phyloP scores from a whole-genome alignment of 116 monocot genomes.

The Zostera marina region DNA sequence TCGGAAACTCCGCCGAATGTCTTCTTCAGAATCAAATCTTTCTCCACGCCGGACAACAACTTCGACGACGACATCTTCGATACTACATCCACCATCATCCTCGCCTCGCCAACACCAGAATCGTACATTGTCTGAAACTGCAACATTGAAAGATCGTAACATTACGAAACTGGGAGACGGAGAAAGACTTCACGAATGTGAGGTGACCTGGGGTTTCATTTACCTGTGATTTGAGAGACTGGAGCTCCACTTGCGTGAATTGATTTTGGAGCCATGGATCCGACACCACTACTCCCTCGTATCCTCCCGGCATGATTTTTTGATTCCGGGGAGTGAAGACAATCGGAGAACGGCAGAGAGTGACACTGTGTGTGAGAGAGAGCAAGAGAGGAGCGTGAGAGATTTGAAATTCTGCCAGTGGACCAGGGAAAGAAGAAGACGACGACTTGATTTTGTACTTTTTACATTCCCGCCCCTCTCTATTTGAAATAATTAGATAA shows the following conservation, averaged over 20 bases:
- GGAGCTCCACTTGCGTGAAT: slow-evolving; percentile 93
- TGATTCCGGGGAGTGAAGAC: not conserved
- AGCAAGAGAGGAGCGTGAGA: too few relatives aligned
- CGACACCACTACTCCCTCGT: slow-evolving; percentile 58
- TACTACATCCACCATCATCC: slow-evolving; percentile 32
- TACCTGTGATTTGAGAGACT: slow-evolving; percentile 62
- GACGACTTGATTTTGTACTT: too few relatives aligned
- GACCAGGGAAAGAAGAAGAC: too few relatives aligned
- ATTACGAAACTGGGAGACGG: not conserved
- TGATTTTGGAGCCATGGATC: slow-evolving; percentile 94
- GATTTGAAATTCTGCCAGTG: too few relatives aligned
- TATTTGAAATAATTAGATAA: too few relatives aligned
- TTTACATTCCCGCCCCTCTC: too few relatives aligned
- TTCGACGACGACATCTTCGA: slow-evolving; percentile 31
- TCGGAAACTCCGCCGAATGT: slow-evolving; percentile 14
- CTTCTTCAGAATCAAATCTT: slow-evolving; percentile 12
- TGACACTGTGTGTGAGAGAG: too few relatives aligned
- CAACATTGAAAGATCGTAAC: too few relatives aligned
- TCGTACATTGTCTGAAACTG: slow-evolving; percentile 27
- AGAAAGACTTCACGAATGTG: not conserved
- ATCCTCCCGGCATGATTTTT: slow-evolving; percentile 8
- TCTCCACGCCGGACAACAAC: slow-evolving; percentile 26
- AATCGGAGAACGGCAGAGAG: too few relatives aligned
- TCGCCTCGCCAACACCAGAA: not conserved
- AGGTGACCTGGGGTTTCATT: not conserved